Conservation (phyloP, 371 early-diverging fungal species). For the Nematocida sp. region DNA sequence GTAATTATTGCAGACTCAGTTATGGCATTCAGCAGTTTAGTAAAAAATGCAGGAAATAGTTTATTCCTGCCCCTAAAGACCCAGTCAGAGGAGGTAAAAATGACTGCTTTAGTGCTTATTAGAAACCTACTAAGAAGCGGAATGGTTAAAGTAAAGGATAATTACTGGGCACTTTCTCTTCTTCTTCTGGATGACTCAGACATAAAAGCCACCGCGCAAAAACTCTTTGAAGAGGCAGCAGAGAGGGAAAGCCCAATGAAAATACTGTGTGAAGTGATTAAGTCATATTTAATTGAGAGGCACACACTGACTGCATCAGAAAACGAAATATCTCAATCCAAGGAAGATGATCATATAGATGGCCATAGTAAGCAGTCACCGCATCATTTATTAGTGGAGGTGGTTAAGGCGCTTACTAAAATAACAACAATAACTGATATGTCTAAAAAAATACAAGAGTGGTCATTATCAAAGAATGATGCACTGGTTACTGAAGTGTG, state of each 20-base stretch:
- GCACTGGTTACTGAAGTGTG: slow-evolving; percentile 6
- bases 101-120: slow-evolving; percentile 43
- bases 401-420: slow-evolving; percentile 22
- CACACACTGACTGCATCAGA: background rate
- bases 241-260: slow-evolving; percentile 39
- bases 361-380: background rate
- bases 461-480: slow-evolving; percentile 39
- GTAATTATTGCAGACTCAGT: slow-evolving; percentile 51
- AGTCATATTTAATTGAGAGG: slow-evolving; percentile 38
- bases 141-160: slow-evolving; percentile 49
- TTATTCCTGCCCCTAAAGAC: slow-evolving; percentile 22
- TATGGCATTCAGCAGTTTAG: slow-evolving; percentile 56
- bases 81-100: slow-evolving; percentile 18
- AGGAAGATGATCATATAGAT: background rate
- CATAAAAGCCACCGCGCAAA: background rate
- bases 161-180: slow-evolving; percentile 48
- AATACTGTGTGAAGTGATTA: slow-evolving; percentile 50
- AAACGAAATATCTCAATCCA: background rate
- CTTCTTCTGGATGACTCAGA: slow-evolving; percentile 33
- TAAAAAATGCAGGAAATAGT: slow-evolving; percentile 29
- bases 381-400: slow-evolving; percentile 1
- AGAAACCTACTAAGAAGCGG: slow-evolving; percentile 50
- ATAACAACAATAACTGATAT: slow-evolving; percentile 19
- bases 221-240: slow-evolving; percentile 44
- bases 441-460: slow-evolving; percentile 33